Evolutionary conservation across 495 filamentous ascomycete genomes (phyloP), one percentile per base, ranked within the genome.

Genomic region (Lindgomyces ingoldianus): DNA sequence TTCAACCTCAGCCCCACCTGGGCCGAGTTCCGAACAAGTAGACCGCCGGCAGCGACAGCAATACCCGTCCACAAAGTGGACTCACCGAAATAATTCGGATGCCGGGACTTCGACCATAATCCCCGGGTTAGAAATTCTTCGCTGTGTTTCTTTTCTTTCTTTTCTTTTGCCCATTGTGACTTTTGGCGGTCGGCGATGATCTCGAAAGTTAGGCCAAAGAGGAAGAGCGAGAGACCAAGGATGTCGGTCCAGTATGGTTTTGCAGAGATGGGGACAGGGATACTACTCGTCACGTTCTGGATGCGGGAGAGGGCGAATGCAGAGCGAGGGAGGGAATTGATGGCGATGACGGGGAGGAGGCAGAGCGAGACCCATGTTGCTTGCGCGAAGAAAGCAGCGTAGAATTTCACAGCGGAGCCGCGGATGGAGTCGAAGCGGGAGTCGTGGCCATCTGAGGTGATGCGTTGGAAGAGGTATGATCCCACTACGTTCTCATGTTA

Each of bases 31-130:
- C 76, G 72, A 1, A 79, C 48, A 53, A 89, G 67, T 8, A 84
- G 77, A 0, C 83, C 81, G 0, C 74, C 80, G 16, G 82, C 76
- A 0, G 76, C 52, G 9, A 79, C 77, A 0, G 85, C 83, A 29
- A 87, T 80, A 0, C 87, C 86, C 0, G 79, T 82, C 87, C 86
- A 90, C 22, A 89, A 68, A 29, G 82, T 85, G 14, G 74, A 77
- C 70, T 90, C 87, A 1, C 87, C 87, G 60, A 86, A 85, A 72
- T 89, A 89, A 60, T 89, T 88, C 4, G 86, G 87, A 74, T 85
- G 85, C 30, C 84, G 74, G 30, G 82, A 84, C 68, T 79, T 77
- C 8, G 73, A 73, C 84, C 85, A 88, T 56, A 88, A 62, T 0
- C 87, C 85, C 1, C 72, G 68, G 1, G 83, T 83, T 47, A 88